These are phyloP conservation scores for Beauveria varroae DNA, from an alignment of 2,329 filamentous ascomycete species.

Conservation along the genomic window DNA sequence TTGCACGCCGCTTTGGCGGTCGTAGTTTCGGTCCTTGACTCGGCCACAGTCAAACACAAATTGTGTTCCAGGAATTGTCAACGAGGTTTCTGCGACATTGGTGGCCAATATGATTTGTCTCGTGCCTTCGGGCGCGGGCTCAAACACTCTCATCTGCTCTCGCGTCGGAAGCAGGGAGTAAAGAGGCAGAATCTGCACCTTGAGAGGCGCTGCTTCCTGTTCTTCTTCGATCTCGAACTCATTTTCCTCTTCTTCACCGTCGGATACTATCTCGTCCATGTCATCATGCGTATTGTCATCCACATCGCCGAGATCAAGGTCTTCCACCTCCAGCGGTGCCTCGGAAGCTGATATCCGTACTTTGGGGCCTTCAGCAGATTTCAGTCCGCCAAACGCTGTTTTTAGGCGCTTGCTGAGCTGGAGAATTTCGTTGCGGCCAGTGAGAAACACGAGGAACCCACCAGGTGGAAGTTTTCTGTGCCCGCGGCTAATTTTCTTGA, in stretches of 20 bases:
- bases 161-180: conserved; percentile 88
- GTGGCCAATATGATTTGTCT: conserved; percentile 86
- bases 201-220: conserved; percentile 50
- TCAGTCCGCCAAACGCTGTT: conserved; percentile 53
- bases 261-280: conserved; percentile 51
- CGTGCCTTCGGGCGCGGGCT: conserved; percentile 72
- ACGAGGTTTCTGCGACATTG: conserved; percentile 93
- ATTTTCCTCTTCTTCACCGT: conserved; percentile 50
- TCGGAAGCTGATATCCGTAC: conserved; percentile 72
- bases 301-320: conserved; percentile 70
- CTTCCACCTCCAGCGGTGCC: conserved; percentile 74
- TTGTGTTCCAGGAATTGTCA: conserved; percentile 90
- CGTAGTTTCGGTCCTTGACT: conserved; percentile 85
- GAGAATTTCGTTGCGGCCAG: conserved; percentile 85
- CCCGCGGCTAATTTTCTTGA: conserved; percentile 76
- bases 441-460: conserved; percentile 89
- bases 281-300: conserved; percentile 57
- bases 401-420: conserved; percentile 75
- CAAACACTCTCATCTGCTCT: conserved; percentile 87
- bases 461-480: conserved; percentile 86
- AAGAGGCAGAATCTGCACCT: conserved; percentile 83
- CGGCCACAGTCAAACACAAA: conserved; percentile 95
- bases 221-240: conserved; percentile 66
- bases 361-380: conserved; percentile 51
- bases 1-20: conserved; percentile 83